phyloP scores from a whole-genome alignment of 768 basidiomycete species.

The Daedaleopsis nitida region DNA sequence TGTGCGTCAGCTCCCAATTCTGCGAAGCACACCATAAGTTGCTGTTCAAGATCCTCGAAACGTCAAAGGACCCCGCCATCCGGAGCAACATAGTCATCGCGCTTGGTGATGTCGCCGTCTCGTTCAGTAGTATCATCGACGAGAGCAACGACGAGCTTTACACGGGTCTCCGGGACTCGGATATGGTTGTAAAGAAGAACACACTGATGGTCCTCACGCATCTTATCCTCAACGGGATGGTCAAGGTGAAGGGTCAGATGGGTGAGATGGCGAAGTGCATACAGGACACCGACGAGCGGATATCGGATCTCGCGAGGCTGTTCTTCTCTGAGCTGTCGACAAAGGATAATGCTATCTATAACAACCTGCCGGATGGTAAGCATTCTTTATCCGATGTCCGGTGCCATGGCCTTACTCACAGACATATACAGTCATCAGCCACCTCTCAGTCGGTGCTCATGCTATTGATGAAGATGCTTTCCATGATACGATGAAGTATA shows the following conservation, averaged over 20 bases:
- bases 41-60: conserved; percentile 93
- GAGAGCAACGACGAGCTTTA: conserved; percentile 97
- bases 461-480: conserved; percentile 92
- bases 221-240: conserved; percentile 97
- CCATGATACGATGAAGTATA: conserved; percentile 91
- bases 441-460: conserved; percentile 87
- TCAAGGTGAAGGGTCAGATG: conserved; percentile 98
- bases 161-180: conserved; percentile 85
- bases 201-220: conserved; percentile 98
- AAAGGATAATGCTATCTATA: conserved; percentile 99
- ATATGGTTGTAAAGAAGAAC: conserved; percentile 96
- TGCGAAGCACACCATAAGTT: conserved; percentile 89
- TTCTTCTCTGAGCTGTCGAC: conserved; percentile 97
- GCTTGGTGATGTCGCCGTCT: conserved; percentile 95
- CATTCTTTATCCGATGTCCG: neutral
- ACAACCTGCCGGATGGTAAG: conserved; percentile 94
- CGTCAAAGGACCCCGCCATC: conserved; percentile 85
- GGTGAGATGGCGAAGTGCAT: conserved; percentile 99
- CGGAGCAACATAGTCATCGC: conserved; percentile 97
- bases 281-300: conserved; percentile 84
- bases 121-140: conserved; percentile 96
- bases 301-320: conserved; percentile 93
- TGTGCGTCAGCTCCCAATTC: conserved; percentile 92
- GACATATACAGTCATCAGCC: conserved; percentile 78
- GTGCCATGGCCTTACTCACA: neutral